Base-by-base conservation (phyloP, 2,329 filamentous ascomycete genomes). In the Fusarium pilosicola region DNA sequence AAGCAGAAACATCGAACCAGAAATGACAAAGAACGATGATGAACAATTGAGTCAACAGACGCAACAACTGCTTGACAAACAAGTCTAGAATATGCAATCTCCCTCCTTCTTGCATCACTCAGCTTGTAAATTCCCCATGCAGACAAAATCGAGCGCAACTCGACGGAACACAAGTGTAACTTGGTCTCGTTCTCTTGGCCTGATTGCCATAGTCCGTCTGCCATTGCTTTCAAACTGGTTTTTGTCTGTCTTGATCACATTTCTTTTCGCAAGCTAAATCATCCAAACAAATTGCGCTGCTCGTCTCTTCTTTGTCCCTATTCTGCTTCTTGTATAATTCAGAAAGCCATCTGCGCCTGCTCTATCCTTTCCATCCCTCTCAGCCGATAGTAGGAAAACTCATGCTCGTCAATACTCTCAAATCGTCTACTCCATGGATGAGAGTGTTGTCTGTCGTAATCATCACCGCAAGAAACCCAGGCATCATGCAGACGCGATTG, bases 401-500 rank as follows among this genome's bases (percentile, higher is more conserved):
- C 42, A 70, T 70, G 69, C 67, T 68, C 58, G 42, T 72, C 66
- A 68, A 69, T 30, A 63, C 45, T 52, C 48, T 56, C 62, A 68
- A 68, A 68, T 69, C 56, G 51, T 72, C 68, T 71, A 74, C 62
- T 57, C 68, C 62, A 64, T 70, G 64, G 69, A 71, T 69, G 65
- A 72, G 67, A 77, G 73, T 69, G 71, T 70, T 61, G 65, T 69
- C 57, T 75, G 70, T 76, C 68, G 65, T 78, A 74, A 76, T 77
- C 71, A 76, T 74, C 64, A 70, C 75, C 63, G 71, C 71, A 60
- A 58, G 42, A 62, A 62, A 62, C 28, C 32, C 54, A 59, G 41
- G 28, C 59, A 42, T 52, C 42, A 26, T 54, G 49, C 41, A 64
- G 48, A 60, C 36, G 51, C 42, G 46, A 45, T 45, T n/a, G 65